Evolutionary conservation across 192 early-diverging fungal genomes (phyloP).

Genomic region (Coemansia umbellata): DNA sequence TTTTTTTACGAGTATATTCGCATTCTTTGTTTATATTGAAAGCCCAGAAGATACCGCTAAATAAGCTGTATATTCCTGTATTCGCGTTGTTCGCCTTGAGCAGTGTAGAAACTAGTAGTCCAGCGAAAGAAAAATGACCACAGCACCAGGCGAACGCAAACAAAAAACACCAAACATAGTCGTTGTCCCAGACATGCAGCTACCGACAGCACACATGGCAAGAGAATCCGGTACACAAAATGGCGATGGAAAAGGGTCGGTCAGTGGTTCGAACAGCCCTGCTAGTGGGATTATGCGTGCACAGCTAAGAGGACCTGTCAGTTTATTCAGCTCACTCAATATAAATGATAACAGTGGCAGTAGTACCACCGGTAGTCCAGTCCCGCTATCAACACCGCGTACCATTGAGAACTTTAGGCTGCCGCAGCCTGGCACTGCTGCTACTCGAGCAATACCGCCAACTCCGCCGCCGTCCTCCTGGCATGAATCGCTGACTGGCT

Average conservation of each 20-base stretch:
- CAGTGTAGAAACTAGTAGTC: no score
- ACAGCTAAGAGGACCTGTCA: slow-evolving; percentile 10
- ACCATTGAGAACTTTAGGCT: slow-evolving; percentile 27
- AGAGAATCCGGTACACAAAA: neutral
- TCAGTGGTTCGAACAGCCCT: no score
- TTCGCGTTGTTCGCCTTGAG: no score
- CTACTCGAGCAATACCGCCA: neutral
- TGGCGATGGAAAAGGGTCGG: no score
- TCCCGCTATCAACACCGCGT: slow-evolving; percentile 27
- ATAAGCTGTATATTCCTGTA: no score
- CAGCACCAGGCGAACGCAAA: slow-evolving; percentile 1
- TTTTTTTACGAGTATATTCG: no score
- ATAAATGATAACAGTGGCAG: neutral
- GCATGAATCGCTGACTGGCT: slow-evolving; percentile 29
- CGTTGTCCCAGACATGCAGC: neutral
- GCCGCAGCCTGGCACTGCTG: slow-evolving; percentile 1
- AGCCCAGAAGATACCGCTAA: no score
- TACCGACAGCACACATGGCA: neutral
- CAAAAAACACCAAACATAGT: neutral
- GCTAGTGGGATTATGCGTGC: slow-evolving; percentile 21
- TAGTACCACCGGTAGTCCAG: slow-evolving; percentile 8
- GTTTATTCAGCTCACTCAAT: neutral
- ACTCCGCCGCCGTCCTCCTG: slow-evolving; percentile 21
- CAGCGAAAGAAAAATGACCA: neutral
- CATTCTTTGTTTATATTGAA: no score